phyloP scores from a whole-genome alignment of 306 rosid genomes.

The Coriaria nepalensis region DNA sequence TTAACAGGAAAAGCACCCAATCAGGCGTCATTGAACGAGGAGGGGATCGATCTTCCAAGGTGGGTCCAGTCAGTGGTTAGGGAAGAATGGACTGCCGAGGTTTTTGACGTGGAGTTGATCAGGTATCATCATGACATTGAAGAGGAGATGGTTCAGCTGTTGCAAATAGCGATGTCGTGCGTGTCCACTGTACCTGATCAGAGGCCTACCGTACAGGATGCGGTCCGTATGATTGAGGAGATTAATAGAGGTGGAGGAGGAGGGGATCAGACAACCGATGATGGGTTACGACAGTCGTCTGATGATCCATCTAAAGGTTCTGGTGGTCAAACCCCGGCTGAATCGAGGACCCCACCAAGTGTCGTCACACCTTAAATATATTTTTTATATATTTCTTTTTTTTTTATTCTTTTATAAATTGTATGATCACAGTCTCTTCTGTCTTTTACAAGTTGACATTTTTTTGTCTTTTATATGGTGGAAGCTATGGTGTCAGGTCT shows the following conservation, averaged over 20 bases:
- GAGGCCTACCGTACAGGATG: constrained; percentile 75
- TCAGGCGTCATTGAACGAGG: constrained; percentile 87
- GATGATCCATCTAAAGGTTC: constrained; percentile 96
- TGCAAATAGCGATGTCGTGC: constrained; percentile 92
- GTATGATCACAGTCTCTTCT: too few species aligned
- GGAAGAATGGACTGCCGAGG: constrained; percentile 98
- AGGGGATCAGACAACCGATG: constrained; percentile 31
- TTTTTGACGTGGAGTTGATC: constrained; percentile 85
- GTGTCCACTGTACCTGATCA: constrained; percentile 84
- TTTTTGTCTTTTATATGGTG: too few species aligned
- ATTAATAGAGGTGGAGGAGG: constrained; percentile 45
- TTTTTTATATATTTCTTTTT: too few species aligned
- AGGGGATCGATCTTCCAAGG: constrained; percentile 83
- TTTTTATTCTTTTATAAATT: too few species aligned
- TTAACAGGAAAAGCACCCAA: constrained; percentile 91
- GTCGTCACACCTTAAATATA: constrained; percentile 39
- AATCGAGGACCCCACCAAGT: constrained; percentile 63
- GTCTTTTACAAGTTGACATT: too few species aligned
- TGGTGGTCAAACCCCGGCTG: constrained; percentile 85
- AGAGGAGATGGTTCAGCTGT: constrained; percentile 93
- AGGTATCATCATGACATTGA: constrained; percentile 81
- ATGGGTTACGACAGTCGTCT: constrained; percentile 73
- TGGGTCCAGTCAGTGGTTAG: constrained; percentile 99
- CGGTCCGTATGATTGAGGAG: constrained; percentile 90
- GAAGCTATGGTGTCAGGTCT: too few species aligned